phyloP scores from a whole-genome alignment of 2,329 filamentous ascomycete species.

The Cladobotryum mycophilum region DNA sequence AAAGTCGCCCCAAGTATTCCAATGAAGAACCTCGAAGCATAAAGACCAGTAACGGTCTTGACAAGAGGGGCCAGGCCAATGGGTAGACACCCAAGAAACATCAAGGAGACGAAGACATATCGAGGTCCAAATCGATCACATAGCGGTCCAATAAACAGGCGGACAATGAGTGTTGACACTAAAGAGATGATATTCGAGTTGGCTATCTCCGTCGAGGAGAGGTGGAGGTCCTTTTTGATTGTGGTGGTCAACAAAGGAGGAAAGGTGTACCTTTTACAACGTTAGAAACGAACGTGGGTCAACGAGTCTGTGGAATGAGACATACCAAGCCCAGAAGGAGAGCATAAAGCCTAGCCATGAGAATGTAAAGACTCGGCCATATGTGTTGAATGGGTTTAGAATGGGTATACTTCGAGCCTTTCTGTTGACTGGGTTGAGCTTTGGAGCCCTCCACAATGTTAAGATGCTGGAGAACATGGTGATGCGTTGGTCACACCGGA shows the following conservation, averaged over 20 bases:
- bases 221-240: slow-evolving; percentile 70
- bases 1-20: slow-evolving; percentile 73
- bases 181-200: slow-evolving; percentile 91
- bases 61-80: slow-evolving; percentile 77
- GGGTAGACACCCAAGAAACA: slow-evolving; percentile 74
- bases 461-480: slow-evolving; percentile 25
- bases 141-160: slow-evolving; percentile 71
- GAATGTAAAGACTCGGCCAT: slow-evolving; percentile 87
- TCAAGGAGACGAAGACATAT: slow-evolving; percentile 67
- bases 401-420: slow-evolving; percentile 77
- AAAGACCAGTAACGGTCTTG: slow-evolving; percentile 55
- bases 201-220: slow-evolving; percentile 64
- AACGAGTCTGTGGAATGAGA: neutral
- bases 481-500: neutral
- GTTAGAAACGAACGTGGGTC: neutral
- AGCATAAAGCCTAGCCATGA: slow-evolving; percentile 82
- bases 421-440: slow-evolving; percentile 75
- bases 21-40: slow-evolving; percentile 71
- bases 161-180: slow-evolving; percentile 62
- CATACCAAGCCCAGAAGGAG: slow-evolving; percentile 75
- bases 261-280: neutral
- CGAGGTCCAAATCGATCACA: slow-evolving; percentile 82
- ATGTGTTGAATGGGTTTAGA: slow-evolving; percentile 69
- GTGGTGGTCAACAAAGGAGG: slow-evolving; percentile 52
- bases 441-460: slow-evolving; percentile 42